Evolutionary conservation across 176 grass and related monocot species (phyloP), one percentile per base, ranked within the genome.

Genomic region (Aegilops longissima): DNA sequence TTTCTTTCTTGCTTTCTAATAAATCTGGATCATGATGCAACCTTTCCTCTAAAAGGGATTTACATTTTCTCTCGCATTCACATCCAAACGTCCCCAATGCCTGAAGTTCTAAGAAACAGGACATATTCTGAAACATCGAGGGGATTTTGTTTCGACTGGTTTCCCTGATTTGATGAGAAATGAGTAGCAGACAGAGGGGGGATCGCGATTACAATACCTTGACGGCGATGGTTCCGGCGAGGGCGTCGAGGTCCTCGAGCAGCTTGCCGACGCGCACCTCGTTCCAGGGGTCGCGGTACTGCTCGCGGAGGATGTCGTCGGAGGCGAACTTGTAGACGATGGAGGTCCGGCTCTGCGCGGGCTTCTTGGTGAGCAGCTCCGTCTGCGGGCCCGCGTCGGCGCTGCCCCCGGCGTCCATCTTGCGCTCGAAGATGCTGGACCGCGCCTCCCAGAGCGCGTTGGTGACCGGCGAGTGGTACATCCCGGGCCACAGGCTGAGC

Each of bases 401-500:
- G 17, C 13, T 42, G 12, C 33, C 44, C 12, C 84, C 83, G 8
- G 69, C 84, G 82, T 91, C 97, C 13, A 96, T 88, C 80, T 94
- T 89, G 65, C 92, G 82, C 90, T 98, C 94, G 72, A 98, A 98
- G 87, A 98, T 98, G 86, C 94, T 98, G 70, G 90, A 94, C 8
- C 94, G 88, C 45, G 97, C 97, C 86, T 96, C 97, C 94, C 97
- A 98, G 3, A 98, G 84, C 40, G 94, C 97, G 58, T 94, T 98
- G 54, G 97, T 98, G 6, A 98, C 94, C 3, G 97, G 97, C 36
- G 94, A 98, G 87, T 98, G 97, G 89, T 98, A 94, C 97, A 98
- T 95, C 77, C 97, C 97, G 17, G 94, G 97, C 92, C 93, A 98
- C 68, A 98, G 85, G 86, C 97, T 96, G 12, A 96, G 89, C 65